Evolutionary conservation across 2,329 filamentous ascomycete genomes (phyloP).

Genomic region (Bipolaris victoriae): DNA sequence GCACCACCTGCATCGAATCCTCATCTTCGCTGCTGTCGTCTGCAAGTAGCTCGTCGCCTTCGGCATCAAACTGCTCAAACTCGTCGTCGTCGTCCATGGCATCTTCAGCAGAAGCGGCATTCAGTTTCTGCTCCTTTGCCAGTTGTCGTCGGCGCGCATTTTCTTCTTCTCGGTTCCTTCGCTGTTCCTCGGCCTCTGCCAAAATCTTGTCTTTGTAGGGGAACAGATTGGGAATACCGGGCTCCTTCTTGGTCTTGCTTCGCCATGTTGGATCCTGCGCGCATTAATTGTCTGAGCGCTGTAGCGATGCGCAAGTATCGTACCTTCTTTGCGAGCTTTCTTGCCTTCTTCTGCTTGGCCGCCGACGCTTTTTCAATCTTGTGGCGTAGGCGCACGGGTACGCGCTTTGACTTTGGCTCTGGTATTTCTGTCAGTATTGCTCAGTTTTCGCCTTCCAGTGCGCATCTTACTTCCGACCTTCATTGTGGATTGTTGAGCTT

Average conservation of each 20-base stretch:
- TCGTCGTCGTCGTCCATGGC: constrained; percentile 48
- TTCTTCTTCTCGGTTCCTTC: constrained; percentile 80
- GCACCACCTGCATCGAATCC: constrained; percentile 62
- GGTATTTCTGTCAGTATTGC: constrained; percentile 18
- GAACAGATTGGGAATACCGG: constrained; percentile 95
- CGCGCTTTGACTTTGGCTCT: constrained; percentile 96
- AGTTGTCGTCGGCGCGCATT: constrained; percentile 70
- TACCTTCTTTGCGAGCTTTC: constrained; percentile 85
- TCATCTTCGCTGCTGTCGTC: constrained; percentile 60
- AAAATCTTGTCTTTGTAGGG: constrained; percentile 97
- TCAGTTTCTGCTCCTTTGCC: constrained; percentile 57
- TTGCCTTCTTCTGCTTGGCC: constrained; percentile 87
- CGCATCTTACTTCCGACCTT: constrained; percentile 51
- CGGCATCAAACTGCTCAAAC: constrained; percentile 49
- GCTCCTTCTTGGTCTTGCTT: constrained; percentile 94
- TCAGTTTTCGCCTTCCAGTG: too few species aligned
- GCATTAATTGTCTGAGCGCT: constrained; percentile 24
- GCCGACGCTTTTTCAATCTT: constrained; percentile 94
- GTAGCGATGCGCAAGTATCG: neutral
- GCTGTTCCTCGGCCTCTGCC: constrained; percentile 90
- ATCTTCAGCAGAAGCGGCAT: constrained; percentile 45
- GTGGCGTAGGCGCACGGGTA: constrained; percentile 84
- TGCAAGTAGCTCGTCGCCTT: constrained; percentile 61
- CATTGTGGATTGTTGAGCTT: constrained; percentile 36
- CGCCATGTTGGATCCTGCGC: constrained; percentile 91